phyloP scores from a whole-genome alignment of 345 rosid genomes.

The Linum trigynum region DNA sequence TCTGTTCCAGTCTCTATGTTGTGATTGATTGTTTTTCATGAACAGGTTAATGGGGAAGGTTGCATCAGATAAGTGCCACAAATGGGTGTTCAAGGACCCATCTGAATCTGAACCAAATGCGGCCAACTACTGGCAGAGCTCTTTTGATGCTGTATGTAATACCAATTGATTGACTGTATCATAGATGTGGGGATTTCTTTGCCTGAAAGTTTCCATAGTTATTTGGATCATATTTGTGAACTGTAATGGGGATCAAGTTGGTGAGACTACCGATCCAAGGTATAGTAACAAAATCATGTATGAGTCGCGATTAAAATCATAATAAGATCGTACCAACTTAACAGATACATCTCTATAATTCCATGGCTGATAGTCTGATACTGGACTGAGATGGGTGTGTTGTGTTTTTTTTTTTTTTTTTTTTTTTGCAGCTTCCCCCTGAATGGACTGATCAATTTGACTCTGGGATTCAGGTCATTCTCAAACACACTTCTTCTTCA shows the following conservation, averaged over 20 bases:
- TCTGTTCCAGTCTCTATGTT: conserved; percentile 1
- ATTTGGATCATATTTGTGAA: no score
- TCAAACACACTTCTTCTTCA: not conserved
- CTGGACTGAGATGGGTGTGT: not conserved
- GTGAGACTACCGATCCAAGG: no score
- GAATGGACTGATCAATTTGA: conserved; percentile 99
- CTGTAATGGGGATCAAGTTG: no score
- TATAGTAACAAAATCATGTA: no score
- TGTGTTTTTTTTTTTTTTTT: conserved; percentile 17
- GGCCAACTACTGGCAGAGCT: conserved; percentile 98
- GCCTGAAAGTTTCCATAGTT: no score
- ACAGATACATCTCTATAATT: no score
- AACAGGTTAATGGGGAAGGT: conserved; percentile 98
- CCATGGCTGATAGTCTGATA: no score
- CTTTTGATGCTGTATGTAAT: conserved; percentile 89
- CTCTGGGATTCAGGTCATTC: conserved; percentile 91
- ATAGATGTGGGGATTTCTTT: not conserved
- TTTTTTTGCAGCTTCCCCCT: conserved; percentile 71
- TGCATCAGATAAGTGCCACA: conserved; percentile 99
- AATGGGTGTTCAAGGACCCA: conserved; percentile 99
- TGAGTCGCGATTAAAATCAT: no score
- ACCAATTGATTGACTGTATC: not conserved
- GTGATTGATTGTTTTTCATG: conserved; percentile 1
- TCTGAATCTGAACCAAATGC: conserved; percentile 88
- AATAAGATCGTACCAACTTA: no score